These are phyloP conservation scores for Hanseniaspora gamundiae DNA, from an alignment of 1,139 yeast species.

Conservation along the genomic window DNA sequence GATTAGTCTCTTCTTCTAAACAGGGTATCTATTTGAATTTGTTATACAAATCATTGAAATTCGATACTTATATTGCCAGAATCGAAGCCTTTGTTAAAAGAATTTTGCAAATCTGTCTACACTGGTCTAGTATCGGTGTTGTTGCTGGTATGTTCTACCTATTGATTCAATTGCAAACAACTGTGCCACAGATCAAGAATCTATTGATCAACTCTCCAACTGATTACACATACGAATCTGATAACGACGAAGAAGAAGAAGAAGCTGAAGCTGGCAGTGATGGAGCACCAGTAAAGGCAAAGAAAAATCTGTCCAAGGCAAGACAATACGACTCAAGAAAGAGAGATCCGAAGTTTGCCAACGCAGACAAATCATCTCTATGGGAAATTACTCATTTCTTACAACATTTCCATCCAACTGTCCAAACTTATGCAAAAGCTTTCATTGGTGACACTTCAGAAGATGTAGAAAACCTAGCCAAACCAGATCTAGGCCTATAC, in stretches of 20 bases:
- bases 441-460: conserved; percentile 31
- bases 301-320: conserved; percentile 9
- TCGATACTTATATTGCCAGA: conserved; percentile 52
- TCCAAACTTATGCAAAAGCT: conserved; percentile 65
- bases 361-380: conserved; percentile 66
- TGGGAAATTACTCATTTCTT: conserved; percentile 78
- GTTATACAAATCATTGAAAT: conserved; percentile 69
- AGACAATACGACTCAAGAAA: conserved; percentile 68
- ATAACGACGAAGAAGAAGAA: conserved; percentile 24
- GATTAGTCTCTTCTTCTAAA: conserved; percentile 74
- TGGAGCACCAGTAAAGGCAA: no score
- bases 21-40: conserved; percentile 82
- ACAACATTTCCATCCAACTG: conserved; percentile 86
- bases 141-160: conserved; percentile 81
- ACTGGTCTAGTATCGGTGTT: conserved; percentile 84
- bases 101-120: conserved; percentile 69
- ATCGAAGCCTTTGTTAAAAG: conserved; percentile 87
- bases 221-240: conserved; percentile 26
- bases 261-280: no score
- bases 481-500: conserved; percentile 85
- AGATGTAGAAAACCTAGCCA: conserved; percentile 31
- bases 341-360: conserved; percentile 82
- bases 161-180: conserved; percentile 51
- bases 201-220: conserved; percentile 33
- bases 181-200: conserved; percentile 39